A percentile compares a stretch with the other conserved stretches of the same genome.
phyloP scores from a whole-genome alignment of 768 basidiomycete genomes.

The Lentinula raphanica region DNA sequence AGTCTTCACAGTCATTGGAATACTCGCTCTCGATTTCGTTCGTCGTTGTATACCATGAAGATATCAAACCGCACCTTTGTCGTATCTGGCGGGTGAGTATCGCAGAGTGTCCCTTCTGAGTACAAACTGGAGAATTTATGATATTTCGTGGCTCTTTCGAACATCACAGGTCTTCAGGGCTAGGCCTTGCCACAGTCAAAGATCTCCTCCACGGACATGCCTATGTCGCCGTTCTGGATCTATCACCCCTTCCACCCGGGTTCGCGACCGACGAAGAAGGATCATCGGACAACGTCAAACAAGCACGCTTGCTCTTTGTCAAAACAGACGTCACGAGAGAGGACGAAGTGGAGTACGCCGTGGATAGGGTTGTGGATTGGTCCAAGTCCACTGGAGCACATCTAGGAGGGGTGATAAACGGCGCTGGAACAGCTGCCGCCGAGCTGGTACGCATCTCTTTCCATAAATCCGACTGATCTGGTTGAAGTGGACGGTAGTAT shows the following conservation, averaged over 20 bases:
- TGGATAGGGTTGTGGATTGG: slow-evolving; percentile 36
- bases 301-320: slow-evolving; percentile 2
- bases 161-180: slow-evolving; percentile 44
- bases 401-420: slow-evolving; percentile 57
- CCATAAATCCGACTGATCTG: not conserved
- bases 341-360: slow-evolving; percentile 31
- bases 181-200: slow-evolving; percentile 48
- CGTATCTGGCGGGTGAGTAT: slow-evolving; percentile 49
- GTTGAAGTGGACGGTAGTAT: not conserved
- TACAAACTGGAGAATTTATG: not conserved
- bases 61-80: slow-evolving; percentile 49
- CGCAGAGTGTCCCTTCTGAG: not conserved
- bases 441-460: slow-evolving; percentile 8
- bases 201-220: slow-evolving; percentile 39
- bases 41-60: slow-evolving; percentile 32
- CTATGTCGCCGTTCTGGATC: slow-evolving; percentile 49
- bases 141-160: not conserved
- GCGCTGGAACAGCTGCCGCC: slow-evolving; percentile 46
- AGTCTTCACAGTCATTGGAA: no score
- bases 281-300: slow-evolving; percentile 9
- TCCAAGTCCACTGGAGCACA: slow-evolving; percentile 32
- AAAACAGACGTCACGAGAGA: slow-evolving; percentile 35
- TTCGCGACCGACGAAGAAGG: not conserved
- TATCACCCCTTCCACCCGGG: slow-evolving; percentile 24
- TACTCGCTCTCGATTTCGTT: not conserved